Base-by-base conservation (phyloP, 2,329 filamentous ascomycete genomes). In the Scorias spongiosa region DNA sequence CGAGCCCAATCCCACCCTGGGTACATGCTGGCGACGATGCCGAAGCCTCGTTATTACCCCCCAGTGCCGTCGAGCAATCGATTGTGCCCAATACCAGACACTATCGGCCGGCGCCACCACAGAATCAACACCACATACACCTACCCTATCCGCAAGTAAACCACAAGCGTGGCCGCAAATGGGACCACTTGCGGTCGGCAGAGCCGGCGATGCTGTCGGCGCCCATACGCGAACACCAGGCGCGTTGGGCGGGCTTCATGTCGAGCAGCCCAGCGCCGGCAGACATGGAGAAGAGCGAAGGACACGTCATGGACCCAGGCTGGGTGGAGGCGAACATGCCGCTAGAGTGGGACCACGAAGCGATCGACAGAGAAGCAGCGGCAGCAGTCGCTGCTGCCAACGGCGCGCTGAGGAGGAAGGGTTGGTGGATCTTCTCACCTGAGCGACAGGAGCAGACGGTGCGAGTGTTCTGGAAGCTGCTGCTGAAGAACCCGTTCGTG, bases 401-500 rank as follows among this genome's bases (percentile, higher is more conserved):
- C 12, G 11, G 18, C 2, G 38, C 14, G 11, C 12, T 12, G 11
- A 11, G 38, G 4, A 2, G 20, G 38, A 28, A 40, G 18, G 38
- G 38, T 5, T 40, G 38, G 38, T 40, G 38, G 38, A 40, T 40
- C 38, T 40, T 40, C 38, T 40, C 38, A 12, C 60, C 62, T 10
- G 56, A 59, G 45, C 50, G 57, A 46, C 57, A 59, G 48, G 55
- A 60, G 43, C 51, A 49, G 48, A 57, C 53, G 8, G 54, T 60
- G 37, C 46, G 51, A 42, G 43, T 59, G n/a, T 59, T 59, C 44
- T 60, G 57, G 58, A 54, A 57, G 45, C 74, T 76, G 32, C 69
- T 93, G 26, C 70, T 94, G 55, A 79, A 80, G 46, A 86, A 88
- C 56, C 82, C 87, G 10, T 80, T 95, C 50, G 82, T 94, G 1